Evolutionary conservation across 1,284 basidiomycete species (phyloP), one percentile per base, ranked within the genome.

Genomic region (Cryptococcus sp.): DNA sequence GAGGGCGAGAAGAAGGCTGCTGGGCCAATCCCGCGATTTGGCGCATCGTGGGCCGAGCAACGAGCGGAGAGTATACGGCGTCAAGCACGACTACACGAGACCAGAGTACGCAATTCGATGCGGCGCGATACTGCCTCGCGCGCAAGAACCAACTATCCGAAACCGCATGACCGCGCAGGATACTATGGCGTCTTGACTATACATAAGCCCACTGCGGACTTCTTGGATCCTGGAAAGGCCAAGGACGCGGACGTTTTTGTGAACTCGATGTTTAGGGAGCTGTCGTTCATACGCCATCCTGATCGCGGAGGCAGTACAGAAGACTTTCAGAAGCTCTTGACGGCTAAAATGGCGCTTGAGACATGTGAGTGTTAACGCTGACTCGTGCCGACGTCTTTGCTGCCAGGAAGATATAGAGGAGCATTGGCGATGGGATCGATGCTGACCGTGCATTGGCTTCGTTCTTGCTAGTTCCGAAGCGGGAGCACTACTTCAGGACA

Each of bases 171-270:
- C 51, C 56, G 50, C 16, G 44, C 41, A n/a, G 47, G 57, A 3
- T 52, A 53, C 23, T 62, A 62, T 31, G 42, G 44, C 6, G 40
- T 31, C 19, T 47, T 62, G 11, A 57, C 50, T 3, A 46, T 61
- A 6, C 17, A 27, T 23, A 31, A 53, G n/a, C 51, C 52, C 5
- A n/a, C 44, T 38, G 40, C 49, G 22, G 55, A 57, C 15, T 50
- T 50, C 19, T 27, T 61, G 16, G 58, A 57, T 38, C 15, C 17
- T 20, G 50, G 52, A 10, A 59, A 49, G 17, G 46, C 39, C 35
- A 56, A 46, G 17, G 51, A 45, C 1, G 56, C 56, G 20, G 57
- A 63, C 53, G 45, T 51, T n/a, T n/a, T 50, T 22, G 54, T 63
- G 10, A 27, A 27, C 1, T 39, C 31, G 3, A 46, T 45, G 17